Percentiles rank a stretch among this genome's conserved stretches.
Evolutionary conservation across 495 filamentous ascomycete species (phyloP).

Genomic region (Pseudotulostoma volvatum): DNA sequence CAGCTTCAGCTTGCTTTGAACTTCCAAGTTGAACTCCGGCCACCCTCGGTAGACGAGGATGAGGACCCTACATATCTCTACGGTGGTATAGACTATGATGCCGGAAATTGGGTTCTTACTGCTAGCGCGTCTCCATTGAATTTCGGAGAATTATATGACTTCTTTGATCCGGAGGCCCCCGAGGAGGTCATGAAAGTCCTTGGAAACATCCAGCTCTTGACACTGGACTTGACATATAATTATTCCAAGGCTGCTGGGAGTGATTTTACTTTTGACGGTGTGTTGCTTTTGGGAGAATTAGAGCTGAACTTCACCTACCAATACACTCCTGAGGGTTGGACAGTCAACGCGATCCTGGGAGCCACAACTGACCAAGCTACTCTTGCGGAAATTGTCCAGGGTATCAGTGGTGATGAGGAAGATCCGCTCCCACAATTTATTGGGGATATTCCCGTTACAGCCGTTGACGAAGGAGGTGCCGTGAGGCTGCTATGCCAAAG

Average conservation of each 20-base stretch:
- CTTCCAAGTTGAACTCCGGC: background rate
- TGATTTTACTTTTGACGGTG: slow-evolving; percentile 7
- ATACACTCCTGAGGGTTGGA: slow-evolving; percentile 5
- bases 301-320: slow-evolving; percentile 6
- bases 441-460: too few relatives aligned
- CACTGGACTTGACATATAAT: slow-evolving; percentile 8
- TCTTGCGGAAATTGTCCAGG: slow-evolving; percentile 3
- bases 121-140: background rate
- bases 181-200: slow-evolving; percentile 6
- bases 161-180: slow-evolving; percentile 5
- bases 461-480: too few relatives aligned
- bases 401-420: background rate
- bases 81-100: background rate
- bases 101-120: background rate
- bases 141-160: slow-evolving; percentile 4
- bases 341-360: slow-evolving; percentile 1
- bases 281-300: slow-evolving; percentile 8
- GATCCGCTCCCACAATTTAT: background rate
- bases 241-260: slow-evolving; percentile 2
- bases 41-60: background rate
- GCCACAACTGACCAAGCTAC: background rate
- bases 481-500: too few relatives aligned
- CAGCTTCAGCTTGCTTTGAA: background rate
- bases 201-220: slow-evolving; percentile 5
- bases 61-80: background rate